Percentiles rank a stretch among this genome's conserved stretches.
These are phyloP conservation scores for Alternaria angustiovoidea DNA, from an alignment of 2,329 filamentous ascomycete species.

Conservation along the genomic window DNA sequence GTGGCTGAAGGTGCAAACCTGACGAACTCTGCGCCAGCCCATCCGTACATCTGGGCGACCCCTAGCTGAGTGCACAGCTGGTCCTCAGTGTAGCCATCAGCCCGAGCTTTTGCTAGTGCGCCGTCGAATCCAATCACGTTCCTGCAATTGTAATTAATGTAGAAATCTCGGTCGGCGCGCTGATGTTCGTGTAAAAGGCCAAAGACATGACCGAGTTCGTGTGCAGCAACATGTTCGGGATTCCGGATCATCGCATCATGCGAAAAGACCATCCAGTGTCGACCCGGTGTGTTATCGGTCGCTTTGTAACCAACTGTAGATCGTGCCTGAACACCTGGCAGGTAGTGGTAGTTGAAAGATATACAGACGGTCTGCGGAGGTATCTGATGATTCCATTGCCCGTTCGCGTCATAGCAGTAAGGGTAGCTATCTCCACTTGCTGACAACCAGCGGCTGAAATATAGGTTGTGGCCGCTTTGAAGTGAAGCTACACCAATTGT, in stretches of 20 bases:
- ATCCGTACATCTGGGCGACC: background rate
- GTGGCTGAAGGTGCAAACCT: background rate
- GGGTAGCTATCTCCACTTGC: background rate
- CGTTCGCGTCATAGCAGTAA: background rate
- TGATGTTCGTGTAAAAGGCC: conserved; percentile 1
- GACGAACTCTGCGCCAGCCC: background rate
- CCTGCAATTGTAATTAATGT: background rate
- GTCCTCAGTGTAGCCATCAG: background rate
- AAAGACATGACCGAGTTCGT: conserved; percentile 4
- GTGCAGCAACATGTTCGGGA: background rate
- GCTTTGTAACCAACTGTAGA: background rate
- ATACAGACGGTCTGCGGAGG: background rate
- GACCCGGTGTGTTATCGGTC: background rate
- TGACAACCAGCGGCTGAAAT: background rate
- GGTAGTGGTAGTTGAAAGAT: background rate
- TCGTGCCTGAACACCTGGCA: background rate
- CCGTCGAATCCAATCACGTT: background rate
- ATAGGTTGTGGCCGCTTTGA: background rate
- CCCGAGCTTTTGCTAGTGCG: background rate
- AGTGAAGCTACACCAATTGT: background rate
- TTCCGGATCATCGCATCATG: background rate
- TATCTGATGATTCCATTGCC: background rate
- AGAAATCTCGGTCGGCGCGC: background rate
- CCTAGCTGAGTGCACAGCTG: background rate
- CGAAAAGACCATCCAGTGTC: background rate